phyloP scores from a whole-genome alignment of 768 basidiomycete species.

The Russula foetens region DNA sequence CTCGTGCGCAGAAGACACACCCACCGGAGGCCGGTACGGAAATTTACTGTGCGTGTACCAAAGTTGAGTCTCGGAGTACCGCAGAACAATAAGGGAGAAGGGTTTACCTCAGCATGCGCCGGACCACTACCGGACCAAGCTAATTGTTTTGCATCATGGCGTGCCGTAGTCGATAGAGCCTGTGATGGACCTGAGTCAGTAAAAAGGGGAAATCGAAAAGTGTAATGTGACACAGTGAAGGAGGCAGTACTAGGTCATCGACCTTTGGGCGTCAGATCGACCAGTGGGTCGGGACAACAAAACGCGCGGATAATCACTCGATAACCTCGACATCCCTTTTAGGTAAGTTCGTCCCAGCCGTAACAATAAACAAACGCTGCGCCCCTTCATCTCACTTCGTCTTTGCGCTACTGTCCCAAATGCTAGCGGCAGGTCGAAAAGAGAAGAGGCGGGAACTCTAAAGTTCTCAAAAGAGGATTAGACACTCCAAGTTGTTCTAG shows the following conservation, averaged over 20 bases:
- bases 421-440: not conserved
- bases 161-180: slow-evolving; percentile 2
- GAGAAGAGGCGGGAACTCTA: not conserved
- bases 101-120: slow-evolving; percentile 15
- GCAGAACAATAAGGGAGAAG: slow-evolving; percentile 19
- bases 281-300: not conserved
- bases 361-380: slow-evolving; percentile 9
- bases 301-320: not conserved
- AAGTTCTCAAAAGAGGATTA: not conserved
- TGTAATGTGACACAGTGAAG: slow-evolving; percentile 9
- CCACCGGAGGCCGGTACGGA: not conserved
- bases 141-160: slow-evolving; percentile 16
- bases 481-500: not conserved
- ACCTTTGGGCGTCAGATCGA: not conserved
- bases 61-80: slow-evolving; percentile 3
- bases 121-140: not conserved
- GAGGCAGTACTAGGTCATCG: not conserved
- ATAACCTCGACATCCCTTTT: slow-evolving; percentile 2
- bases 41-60: not conserved
- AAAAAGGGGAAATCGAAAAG: slow-evolving; percentile 6
- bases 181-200: slow-evolving; percentile 5
- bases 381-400: slow-evolving; percentile 8
- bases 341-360: slow-evolving; percentile 10
- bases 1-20: not conserved
- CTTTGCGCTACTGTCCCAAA: not conserved